Conservation (phyloP, 345 rosid species). For the Pugionium cornutum region DNA sequence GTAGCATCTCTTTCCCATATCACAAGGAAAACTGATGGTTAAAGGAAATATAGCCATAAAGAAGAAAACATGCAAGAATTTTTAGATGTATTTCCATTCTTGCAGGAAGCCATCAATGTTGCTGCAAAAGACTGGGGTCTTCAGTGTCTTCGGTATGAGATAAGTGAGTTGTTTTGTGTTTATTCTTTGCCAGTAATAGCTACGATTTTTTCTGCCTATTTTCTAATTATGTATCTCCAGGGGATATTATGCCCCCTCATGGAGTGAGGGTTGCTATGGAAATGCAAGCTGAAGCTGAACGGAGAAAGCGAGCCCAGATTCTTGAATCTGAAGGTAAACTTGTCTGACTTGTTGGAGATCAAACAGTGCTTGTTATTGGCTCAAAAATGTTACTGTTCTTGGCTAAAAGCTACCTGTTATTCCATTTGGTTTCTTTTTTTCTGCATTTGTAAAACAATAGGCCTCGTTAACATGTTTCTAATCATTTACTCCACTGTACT, state of each 20-base stretch:
- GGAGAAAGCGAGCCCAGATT: conserved; percentile 67
- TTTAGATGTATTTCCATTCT: conserved; percentile 20
- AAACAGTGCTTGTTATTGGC: conserved; percentile 1
- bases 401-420: conserved; percentile 4
- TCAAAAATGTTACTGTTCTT: conserved; percentile 8
- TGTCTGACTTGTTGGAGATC: background rate
- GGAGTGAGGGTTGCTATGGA: too few relatives aligned
- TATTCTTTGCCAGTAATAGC: background rate
- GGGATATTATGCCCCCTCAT: too few relatives aligned
- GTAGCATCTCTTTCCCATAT: conserved; percentile 2
- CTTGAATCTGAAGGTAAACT: too few relatives aligned
- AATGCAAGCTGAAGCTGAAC: conserved; percentile 99
- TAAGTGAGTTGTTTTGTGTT: too few relatives aligned
- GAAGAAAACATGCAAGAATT: conserved; percentile 17
- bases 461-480: background rate
- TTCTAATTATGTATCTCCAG: conserved; percentile 15
- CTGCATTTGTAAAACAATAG: background rate
- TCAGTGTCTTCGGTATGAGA: too few relatives aligned
- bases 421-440: conserved; percentile 1
- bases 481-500: background rate
- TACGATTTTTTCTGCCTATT: conserved; percentile 17
- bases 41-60: background rate
- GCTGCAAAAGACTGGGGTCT: too few relatives aligned
- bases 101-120: conserved; percentile 39
- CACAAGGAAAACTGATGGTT: too few relatives aligned